Conservation (phyloP, 257 asterid species). For the Avicennia marina region DNA sequence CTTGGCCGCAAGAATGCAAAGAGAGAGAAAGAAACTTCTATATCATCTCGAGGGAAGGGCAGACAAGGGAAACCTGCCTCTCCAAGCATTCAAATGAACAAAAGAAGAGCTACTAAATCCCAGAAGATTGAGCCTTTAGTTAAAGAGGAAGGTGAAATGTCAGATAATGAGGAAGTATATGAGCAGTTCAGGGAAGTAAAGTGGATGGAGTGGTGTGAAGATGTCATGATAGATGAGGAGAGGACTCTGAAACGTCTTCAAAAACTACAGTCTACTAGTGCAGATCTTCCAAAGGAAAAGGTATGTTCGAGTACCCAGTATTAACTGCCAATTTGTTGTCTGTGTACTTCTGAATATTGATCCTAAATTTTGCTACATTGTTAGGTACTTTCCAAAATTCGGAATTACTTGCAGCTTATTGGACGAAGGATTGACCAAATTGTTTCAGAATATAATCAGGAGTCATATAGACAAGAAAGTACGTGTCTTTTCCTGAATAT, state of each 20-base stretch:
- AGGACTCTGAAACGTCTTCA: slow-evolving; percentile 88
- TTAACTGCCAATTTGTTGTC: background rate
- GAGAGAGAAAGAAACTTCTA: slow-evolving; percentile 55
- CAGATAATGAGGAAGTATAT: slow-evolving; percentile 85
- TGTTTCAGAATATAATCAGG: slow-evolving; percentile 66
- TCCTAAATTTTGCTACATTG: slow-evolving; percentile 4
- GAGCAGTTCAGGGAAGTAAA: slow-evolving; percentile 98
- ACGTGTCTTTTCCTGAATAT: slow-evolving; percentile 24
- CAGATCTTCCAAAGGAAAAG: slow-evolving; percentile 88
- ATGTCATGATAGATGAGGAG: slow-evolving; percentile 79
- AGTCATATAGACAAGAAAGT: slow-evolving; percentile 84
- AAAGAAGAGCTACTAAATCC: slow-evolving; percentile 49
- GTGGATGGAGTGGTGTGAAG: slow-evolving; percentile 99
- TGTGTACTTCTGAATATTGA: background rate
- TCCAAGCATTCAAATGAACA: slow-evolving; percentile 43
- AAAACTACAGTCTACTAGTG: slow-evolving; percentile 82
- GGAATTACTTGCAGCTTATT: slow-evolving; percentile 89
- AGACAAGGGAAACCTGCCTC: slow-evolving; percentile 55
- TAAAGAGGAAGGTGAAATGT: slow-evolving; percentile 99
- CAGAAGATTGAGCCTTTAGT: slow-evolving; percentile 77
- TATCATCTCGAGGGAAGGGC: slow-evolving; percentile 43
- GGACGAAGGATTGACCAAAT: slow-evolving; percentile 91
- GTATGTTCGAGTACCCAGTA: slow-evolving; percentile 28
- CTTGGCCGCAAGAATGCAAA: slow-evolving; percentile 70
- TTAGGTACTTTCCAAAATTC: slow-evolving; percentile 86